Conservation (phyloP, 176 grass and related monocot genomes). For the Hyparrhenia diplandra region DNA sequence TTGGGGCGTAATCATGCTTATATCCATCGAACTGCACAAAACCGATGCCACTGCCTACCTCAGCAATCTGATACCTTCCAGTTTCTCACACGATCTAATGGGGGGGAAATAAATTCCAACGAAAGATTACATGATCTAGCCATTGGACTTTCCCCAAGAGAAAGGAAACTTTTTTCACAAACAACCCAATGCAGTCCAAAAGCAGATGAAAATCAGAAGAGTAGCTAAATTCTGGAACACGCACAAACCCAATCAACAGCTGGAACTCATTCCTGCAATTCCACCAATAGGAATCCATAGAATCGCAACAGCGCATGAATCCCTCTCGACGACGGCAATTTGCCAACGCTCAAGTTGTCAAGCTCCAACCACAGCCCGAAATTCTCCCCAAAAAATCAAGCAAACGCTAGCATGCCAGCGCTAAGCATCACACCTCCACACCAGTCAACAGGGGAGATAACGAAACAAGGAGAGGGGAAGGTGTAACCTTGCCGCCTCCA, state of each 20-base stretch:
- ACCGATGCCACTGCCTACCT: neutral
- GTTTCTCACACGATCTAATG: constrained; percentile 4
- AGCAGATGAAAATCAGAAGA: neutral
- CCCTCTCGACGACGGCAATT: neutral
- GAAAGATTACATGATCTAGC: neutral
- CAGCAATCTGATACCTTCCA: neutral
- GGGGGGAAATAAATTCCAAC: neutral
- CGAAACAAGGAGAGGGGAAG: neutral
- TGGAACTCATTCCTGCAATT: neutral
- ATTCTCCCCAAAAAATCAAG: neutral
- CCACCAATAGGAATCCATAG: neutral
- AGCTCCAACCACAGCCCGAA: neutral
- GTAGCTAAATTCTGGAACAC: neutral
- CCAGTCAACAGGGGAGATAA: neutral
- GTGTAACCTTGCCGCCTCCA: constrained; percentile 14
- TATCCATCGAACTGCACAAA: neutral
- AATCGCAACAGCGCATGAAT: neutral
- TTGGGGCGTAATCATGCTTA: constrained; percentile 6
- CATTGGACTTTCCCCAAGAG: neutral
- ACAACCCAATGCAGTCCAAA: neutral
- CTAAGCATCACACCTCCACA: neutral
- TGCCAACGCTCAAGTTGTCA: neutral
- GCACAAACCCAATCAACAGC: neutral
- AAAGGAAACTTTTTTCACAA: neutral
- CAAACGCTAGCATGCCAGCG: neutral